These are phyloP conservation scores for Podaxis sp. DNA, from an alignment of 768 basidiomycete species.

Conservation along the genomic window DNA sequence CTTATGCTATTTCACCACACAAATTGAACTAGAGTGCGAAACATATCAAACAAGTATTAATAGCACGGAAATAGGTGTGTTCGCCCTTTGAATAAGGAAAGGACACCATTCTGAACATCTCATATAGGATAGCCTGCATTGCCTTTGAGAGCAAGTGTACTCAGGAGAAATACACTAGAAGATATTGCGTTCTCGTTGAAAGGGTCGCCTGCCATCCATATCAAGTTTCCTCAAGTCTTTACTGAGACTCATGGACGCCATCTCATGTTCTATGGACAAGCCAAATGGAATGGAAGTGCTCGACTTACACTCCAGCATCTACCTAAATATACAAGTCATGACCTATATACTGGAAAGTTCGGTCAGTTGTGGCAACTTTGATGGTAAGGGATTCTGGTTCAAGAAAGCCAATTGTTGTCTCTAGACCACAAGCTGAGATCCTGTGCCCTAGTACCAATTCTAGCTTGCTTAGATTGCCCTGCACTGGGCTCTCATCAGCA, in stretches of 20 bases:
- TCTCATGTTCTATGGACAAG: background rate
- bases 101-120: background rate
- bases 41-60: too few relatives aligned
- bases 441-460: conserved; percentile 41
- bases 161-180: background rate
- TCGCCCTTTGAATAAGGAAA: too few relatives aligned
- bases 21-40: too few relatives aligned
- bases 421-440: conserved; percentile 57
- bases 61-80: too few relatives aligned
- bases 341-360: conserved; percentile 42
- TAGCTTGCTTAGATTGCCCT: conserved; percentile 45
- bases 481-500: conserved; percentile 33
- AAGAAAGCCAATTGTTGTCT: conserved; percentile 49
- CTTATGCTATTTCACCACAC: too few relatives aligned
- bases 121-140: background rate
- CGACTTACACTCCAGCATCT: background rate
- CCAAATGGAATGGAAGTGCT: background rate
- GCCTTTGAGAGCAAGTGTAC: background rate
- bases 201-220: too few relatives aligned
- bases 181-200: background rate
- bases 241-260: too few relatives aligned
- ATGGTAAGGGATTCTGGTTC: conserved; percentile 59
- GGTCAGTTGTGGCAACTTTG: conserved; percentile 65
- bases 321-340: background rate
- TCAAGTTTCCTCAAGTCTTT: too few relatives aligned